A percentile compares a stretch with the other conserved stretches of the same genome.
Conservation (phyloP, 108 stramenopile species). For the Cylindrotheca closterium region DNA sequence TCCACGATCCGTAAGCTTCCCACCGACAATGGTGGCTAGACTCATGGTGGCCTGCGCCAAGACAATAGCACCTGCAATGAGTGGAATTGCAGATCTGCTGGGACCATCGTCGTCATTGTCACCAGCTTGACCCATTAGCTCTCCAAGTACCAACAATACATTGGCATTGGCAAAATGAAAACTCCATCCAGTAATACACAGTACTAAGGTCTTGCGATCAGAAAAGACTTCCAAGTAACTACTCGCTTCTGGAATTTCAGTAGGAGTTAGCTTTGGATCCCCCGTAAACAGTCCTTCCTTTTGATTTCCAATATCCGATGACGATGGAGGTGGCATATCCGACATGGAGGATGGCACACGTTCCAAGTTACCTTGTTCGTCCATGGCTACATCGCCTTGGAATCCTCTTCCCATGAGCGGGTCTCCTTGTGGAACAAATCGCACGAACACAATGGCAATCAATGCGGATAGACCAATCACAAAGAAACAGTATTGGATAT, state of each 20-base stretch:
- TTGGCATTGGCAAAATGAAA: conserved; percentile 92
- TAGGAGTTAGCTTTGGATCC: neutral
- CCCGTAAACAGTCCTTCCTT: neutral
- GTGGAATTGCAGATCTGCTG: conserved; percentile 72
- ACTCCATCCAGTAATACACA: conserved; percentile 85
- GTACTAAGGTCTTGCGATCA: conserved; percentile 58
- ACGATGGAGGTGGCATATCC: neutral
- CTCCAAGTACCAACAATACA: conserved; percentile 82
- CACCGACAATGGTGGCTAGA: conserved; percentile 63
- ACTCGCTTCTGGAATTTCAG: conserved; percentile 31
- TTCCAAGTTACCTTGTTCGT: conserved; percentile 45
- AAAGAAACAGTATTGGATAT: conserved; percentile 83
- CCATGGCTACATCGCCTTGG: conserved; percentile 42
- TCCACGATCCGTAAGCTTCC: conserved; percentile 57
- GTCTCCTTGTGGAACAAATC: conserved; percentile 77
- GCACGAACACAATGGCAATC: conserved; percentile 62
- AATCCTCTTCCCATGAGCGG: conserved; percentile 77
- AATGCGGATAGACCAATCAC: conserved; percentile 77
- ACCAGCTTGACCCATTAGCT: conserved; percentile 85
- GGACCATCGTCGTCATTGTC: conserved; percentile 70
- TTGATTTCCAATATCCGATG: too few relatives aligned
- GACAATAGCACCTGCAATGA: conserved; percentile 86
- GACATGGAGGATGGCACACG: neutral
- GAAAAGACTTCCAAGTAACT: conserved; percentile 74
- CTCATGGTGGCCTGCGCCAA: conserved; percentile 84